phyloP scores from a whole-genome alignment of 169 alveolate genomes.

The Plasmodium vinckei region DNA sequence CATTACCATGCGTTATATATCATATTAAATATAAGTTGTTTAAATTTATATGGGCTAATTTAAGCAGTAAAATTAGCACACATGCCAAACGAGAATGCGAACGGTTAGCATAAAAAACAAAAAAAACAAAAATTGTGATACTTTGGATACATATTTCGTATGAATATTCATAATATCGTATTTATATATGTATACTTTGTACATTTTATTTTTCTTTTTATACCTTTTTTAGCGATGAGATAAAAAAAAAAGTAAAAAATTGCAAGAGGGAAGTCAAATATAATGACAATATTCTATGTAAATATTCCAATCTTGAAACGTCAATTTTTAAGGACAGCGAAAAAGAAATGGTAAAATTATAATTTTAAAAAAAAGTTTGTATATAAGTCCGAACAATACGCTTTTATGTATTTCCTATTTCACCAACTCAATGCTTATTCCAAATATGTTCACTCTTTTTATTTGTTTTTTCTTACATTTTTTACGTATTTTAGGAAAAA shows the following conservation, averaged over 20 bases:
- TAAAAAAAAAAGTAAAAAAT: conserved; percentile 21
- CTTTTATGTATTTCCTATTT: no score
- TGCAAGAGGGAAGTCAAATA: conserved; percentile 46
- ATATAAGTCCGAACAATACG: no score
- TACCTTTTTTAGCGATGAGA: conserved; percentile 17
- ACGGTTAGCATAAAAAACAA: conserved; percentile 13
- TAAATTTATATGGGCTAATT: conserved; percentile 37
- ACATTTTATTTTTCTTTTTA: not conserved
- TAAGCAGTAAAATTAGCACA: conserved; percentile 14
- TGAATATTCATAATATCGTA: not conserved
- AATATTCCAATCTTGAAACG: conserved; percentile 50
- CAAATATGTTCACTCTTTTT: no score
- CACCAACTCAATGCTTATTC: no score
- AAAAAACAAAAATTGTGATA: not conserved
- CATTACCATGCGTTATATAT: conserved; percentile 61
- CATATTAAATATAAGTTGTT: conserved; percentile 63
- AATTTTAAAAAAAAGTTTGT: no score
- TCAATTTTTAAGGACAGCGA: conserved; percentile 66
- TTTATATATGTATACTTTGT: not conserved
- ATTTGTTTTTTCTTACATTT: not conserved
- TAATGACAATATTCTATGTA: conserved; percentile 54
- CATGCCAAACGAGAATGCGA: conserved; percentile 20
- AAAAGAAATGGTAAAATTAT: conserved; percentile 35
- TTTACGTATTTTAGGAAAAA: conserved; percentile 14
- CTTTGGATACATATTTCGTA: not conserved